Conservation (phyloP, 2,329 filamentous ascomycete genomes). For the Cladorrhinum sp. region DNA sequence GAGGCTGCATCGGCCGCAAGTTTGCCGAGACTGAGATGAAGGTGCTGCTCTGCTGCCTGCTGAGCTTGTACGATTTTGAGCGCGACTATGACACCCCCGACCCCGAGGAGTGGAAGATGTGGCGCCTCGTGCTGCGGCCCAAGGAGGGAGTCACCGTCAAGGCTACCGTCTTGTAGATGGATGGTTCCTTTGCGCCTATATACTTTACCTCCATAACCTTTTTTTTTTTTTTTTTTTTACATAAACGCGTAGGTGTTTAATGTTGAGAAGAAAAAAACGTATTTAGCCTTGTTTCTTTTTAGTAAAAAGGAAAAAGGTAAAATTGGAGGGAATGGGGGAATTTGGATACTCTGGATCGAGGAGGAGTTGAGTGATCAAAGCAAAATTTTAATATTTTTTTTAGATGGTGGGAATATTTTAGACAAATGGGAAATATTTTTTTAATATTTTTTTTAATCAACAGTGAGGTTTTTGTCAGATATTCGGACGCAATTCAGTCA, state of each 20-base stretch:
- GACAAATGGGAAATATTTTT: neutral
- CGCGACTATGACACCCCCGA: conserved; percentile 36
- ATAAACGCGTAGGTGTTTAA: neutral
- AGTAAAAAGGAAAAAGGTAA: neutral
- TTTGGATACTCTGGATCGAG: neutral
- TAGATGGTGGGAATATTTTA: neutral
- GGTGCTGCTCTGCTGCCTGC: conserved; percentile 32
- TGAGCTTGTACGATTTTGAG: conserved; percentile 34
- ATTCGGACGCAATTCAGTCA: no score
- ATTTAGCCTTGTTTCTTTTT: neutral
- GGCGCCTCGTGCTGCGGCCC: conserved; percentile 44
- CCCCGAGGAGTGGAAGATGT: conserved; percentile 48
- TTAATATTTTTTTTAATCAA: no score
- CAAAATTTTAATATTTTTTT: no score
- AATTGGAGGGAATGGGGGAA: neutral
- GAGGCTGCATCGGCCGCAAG: conserved; percentile 26
- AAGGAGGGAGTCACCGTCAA: conserved; percentile 42
- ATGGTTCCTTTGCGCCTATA: no score
- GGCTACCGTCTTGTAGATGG: conserved; percentile 26
- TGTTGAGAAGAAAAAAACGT: neutral
- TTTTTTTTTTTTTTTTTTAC: no score
- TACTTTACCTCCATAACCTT: neutral
- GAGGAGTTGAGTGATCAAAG: neutral
- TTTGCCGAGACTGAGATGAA: conserved; percentile 31
- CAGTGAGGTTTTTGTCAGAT: no score